A percentile compares a stretch with the other conserved stretches of the same genome.
phyloP scores from a whole-genome alignment of 1,284 basidiomycete species.

The Rhodotorula sp. region DNA sequence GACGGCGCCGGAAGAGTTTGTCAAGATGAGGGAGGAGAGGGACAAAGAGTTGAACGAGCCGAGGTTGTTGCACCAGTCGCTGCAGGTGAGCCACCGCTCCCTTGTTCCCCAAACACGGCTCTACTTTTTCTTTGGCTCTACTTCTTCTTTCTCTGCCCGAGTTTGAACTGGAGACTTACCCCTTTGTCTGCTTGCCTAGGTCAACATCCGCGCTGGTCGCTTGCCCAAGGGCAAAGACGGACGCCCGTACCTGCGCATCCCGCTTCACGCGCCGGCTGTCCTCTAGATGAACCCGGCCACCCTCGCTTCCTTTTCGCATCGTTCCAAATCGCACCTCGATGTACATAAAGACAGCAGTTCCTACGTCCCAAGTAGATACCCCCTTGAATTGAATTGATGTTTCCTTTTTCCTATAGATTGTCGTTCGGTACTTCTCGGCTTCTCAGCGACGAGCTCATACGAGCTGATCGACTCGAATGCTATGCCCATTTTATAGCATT shows the following conservation, averaged over 20 bases:
- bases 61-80: slow-evolving; percentile 41
- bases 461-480: too few relatives aligned
- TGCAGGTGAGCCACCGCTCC: slow-evolving; percentile 38
- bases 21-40: slow-evolving; percentile 41
- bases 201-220: slow-evolving; percentile 44
- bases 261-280: slow-evolving; percentile 3
- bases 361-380: too few relatives aligned
- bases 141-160: background rate
- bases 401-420: too few relatives aligned
- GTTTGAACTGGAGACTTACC: background rate
- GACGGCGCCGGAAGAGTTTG: slow-evolving; percentile 35
- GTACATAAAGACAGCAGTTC: too few relatives aligned
- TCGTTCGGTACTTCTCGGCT: too few relatives aligned
- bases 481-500: too few relatives aligned
- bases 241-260: slow-evolving; percentile 13
- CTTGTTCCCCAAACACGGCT: background rate
- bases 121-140: background rate
- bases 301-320: background rate
- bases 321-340: background rate
- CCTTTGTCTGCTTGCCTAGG: background rate
- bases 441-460: too few relatives aligned
- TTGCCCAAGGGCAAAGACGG: slow-evolving; percentile 28
- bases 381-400: too few relatives aligned
- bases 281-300: background rate
- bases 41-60: slow-evolving; percentile 42